phyloP scores from a whole-genome alignment of 2,329 filamentous ascomycete genomes.

The Aspergillus sp. region DNA sequence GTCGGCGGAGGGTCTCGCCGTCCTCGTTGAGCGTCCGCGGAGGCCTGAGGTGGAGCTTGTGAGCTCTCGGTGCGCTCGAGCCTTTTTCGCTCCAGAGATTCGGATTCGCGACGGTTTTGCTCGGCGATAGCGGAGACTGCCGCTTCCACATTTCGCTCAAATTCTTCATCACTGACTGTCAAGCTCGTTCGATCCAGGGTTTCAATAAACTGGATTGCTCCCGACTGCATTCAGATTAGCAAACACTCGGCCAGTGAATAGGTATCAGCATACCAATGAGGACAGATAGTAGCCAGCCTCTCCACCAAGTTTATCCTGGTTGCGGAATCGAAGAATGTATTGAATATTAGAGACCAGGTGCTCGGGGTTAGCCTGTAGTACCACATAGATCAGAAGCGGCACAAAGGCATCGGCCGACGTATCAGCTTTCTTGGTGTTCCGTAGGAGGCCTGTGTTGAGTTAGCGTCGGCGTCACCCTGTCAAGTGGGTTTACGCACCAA shows the following conservation, averaged over 20 bases:
- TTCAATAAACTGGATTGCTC: conserved; percentile 94
- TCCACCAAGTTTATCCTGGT: conserved; percentile 95
- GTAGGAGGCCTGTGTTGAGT: conserved; percentile 62
- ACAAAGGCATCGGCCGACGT: conserved; percentile 96
- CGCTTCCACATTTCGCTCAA: conserved; percentile 92
- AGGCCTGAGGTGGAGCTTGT: conserved; percentile 59
- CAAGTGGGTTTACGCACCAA: conserved; percentile 58
- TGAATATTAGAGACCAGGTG: conserved; percentile 97
- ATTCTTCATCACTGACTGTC: conserved; percentile 91
- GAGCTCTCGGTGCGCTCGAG: conserved; percentile 51
- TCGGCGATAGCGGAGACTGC: conserved; percentile 95
- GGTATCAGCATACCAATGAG: conserved; percentile 61
- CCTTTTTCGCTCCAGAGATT: conserved; percentile 41
- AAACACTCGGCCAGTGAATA: conserved; percentile 22
- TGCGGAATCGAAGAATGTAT: conserved; percentile 94
- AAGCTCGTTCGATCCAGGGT: conserved; percentile 90
- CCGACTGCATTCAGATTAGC: conserved; percentile 39
- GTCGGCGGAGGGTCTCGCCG: conserved; percentile 33
- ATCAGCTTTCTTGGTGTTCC: conserved; percentile 81
- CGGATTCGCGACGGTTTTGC: conserved; percentile 63
- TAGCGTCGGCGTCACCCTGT: background rate
- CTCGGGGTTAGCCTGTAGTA: conserved; percentile 89
- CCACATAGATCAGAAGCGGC: conserved; percentile 90
- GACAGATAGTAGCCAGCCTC: conserved; percentile 98
- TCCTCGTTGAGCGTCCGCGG: conserved; percentile 56